Evolutionary conservation across 176 grass and related monocot species (phyloP).

Genomic region (Ananas comosus): DNA sequence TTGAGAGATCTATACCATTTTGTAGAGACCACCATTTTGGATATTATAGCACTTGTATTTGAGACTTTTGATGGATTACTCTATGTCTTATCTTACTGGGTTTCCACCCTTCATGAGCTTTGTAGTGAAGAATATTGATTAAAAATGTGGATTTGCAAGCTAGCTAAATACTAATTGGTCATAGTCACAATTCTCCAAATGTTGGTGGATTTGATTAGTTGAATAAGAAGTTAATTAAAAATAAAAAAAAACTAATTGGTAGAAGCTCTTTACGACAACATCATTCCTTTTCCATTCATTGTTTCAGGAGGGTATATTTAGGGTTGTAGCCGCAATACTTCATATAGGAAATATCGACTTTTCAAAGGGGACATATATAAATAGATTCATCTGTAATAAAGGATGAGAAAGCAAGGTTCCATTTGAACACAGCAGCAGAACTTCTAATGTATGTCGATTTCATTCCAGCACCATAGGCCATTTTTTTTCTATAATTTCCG

Average conservation of each 20-base stretch:
- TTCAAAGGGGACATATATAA: slow-evolving; percentile 70
- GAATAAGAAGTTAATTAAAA: no score
- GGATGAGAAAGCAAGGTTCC: slow-evolving; percentile 88
- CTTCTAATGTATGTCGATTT: slow-evolving; percentile 63
- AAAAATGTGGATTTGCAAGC: no score
- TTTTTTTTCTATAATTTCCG: slow-evolving; percentile 15
- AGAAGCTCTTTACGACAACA: neutral
- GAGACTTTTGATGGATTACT: no score
- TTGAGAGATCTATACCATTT: no score
- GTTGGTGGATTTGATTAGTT: no score
- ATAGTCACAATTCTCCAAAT: no score
- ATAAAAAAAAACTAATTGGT: slow-evolving; percentile 35
- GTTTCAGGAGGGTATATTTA: slow-evolving; percentile 87
- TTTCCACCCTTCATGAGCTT: no score
- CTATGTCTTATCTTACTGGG: no score
- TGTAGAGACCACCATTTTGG: no score
- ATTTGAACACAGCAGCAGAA: slow-evolving; percentile 79
- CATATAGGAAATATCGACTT: slow-evolving; percentile 97
- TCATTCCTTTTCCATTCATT: slow-evolving; percentile 17
- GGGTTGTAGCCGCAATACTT: slow-evolving; percentile 93
- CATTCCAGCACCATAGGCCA: neutral
- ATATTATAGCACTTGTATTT: no score
- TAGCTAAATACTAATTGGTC: no score
- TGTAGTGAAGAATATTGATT: no score
- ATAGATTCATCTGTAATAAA: slow-evolving; percentile 87